These are phyloP conservation scores for Lolium rigidum DNA, from an alignment of 176 grass and related monocot species.

Conservation along the genomic window DNA sequence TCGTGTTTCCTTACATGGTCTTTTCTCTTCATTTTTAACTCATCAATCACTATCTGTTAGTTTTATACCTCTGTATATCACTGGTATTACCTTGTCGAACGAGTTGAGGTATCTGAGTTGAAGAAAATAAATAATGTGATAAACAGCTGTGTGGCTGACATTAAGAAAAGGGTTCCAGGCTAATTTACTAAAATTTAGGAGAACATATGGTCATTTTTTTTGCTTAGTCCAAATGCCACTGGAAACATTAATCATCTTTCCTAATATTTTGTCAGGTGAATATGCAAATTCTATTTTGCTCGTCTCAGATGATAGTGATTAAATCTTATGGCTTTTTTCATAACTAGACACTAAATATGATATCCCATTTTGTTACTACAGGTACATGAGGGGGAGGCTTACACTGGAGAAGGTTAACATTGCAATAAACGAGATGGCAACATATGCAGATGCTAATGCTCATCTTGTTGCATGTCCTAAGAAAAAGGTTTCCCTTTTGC, in stretches of 20 bases:
- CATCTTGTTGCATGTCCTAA: slow-evolving; percentile 83
- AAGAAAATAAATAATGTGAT: slow-evolving; percentile 16
- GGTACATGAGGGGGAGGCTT: slow-evolving; percentile 95
- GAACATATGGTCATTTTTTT: background rate
- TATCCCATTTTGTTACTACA: slow-evolving; percentile 40
- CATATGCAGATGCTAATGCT: slow-evolving; percentile 80
- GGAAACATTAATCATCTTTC: background rate
- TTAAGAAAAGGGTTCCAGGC: slow-evolving; percentile 1
- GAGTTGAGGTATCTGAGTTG: background rate
- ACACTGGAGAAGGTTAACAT: slow-evolving; percentile 96
- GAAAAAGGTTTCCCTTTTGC: slow-evolving; percentile 64
- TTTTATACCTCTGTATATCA: background rate
- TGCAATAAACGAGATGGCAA: slow-evolving; percentile 86
- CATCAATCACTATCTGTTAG: slow-evolving; percentile 1
- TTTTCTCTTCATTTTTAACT: slow-evolving; percentile 7
- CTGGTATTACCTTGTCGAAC: background rate
- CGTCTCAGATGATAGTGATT: background rate
- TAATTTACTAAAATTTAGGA: background rate
- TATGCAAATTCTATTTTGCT: background rate
- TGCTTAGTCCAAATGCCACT: background rate
- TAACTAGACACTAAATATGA: background rate
- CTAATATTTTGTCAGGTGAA: background rate
- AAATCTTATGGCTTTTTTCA: slow-evolving; percentile 2
- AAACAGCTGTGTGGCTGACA: background rate
- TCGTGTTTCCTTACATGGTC: background rate